Evolutionary conservation across 495 filamentous ascomycete species (phyloP).

Genomic region (Tuber brumale): DNA sequence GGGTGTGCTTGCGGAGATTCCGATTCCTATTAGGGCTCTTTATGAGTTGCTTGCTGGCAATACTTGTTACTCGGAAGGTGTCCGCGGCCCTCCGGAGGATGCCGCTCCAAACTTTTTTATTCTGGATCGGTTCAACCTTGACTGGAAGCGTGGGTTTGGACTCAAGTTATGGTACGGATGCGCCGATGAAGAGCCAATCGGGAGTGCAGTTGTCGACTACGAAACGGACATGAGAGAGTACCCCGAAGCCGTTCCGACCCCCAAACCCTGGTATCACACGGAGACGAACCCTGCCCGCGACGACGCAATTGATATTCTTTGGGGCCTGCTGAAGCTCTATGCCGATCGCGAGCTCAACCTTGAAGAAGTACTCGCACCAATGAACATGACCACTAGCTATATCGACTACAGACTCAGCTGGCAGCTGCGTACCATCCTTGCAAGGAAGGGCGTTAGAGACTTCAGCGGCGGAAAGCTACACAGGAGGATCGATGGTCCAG

Average conservation of each 20-base stretch:
- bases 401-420: conserved; percentile 70
- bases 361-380: conserved; percentile 52
- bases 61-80: conserved; percentile 69
- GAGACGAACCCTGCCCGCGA: conserved; percentile 11
- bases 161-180: conserved; percentile 81
- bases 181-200: conserved; percentile 54
- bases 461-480: conserved; percentile 43
- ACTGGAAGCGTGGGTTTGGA: conserved; percentile 90
- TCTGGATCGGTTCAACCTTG: conserved; percentile 69
- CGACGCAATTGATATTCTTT: conserved; percentile 57
- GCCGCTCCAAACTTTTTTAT: conserved; percentile 68
- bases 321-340: conserved; percentile 76
- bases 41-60: conserved; percentile 89
- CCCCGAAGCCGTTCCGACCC: conserved; percentile 27
- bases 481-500: conserved; percentile 41
- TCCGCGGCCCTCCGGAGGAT: conserved; percentile 65
- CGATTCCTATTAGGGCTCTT: conserved; percentile 72
- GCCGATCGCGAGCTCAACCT: conserved; percentile 50
- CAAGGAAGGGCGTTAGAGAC: conserved; percentile 50
- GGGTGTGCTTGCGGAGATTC: conserved; percentile 76
- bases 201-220: conserved; percentile 47
- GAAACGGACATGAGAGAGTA: conserved; percentile 33
- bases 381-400: conserved; percentile 58
- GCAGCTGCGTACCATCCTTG: conserved; percentile 61
- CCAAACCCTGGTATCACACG: conserved; percentile 34